phyloP scores from a whole-genome alignment of 164 flowering plant species.

The Sextonia rubra region DNA sequence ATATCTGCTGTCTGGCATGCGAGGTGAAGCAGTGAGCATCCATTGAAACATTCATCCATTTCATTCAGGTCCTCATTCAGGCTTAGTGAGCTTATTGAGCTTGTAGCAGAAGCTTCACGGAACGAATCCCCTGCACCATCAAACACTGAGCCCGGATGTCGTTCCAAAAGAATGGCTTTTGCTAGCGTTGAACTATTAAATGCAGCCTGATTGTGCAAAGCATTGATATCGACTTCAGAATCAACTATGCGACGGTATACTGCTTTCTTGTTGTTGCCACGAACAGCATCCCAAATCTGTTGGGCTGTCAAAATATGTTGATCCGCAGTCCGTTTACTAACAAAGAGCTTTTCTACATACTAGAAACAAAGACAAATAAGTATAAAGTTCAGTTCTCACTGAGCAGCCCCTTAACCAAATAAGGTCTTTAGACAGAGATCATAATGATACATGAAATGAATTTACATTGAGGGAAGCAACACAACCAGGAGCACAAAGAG shows the following conservation, averaged over 20 bases:
- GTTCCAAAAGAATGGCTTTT: slow-evolving; percentile 60
- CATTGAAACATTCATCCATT: slow-evolving; percentile 42
- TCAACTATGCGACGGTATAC: slow-evolving; percentile 64
- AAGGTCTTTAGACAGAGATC: too few relatives aligned
- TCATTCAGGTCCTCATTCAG: slow-evolving; percentile 24
- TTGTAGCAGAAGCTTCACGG: slow-evolving; percentile 25
- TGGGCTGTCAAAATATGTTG: slow-evolving; percentile 44
- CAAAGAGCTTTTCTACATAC: slow-evolving; percentile 78
- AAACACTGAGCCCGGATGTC: slow-evolving; percentile 28
- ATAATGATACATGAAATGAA: too few relatives aligned
- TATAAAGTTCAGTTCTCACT: neutral
- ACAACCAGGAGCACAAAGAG: too few relatives aligned
- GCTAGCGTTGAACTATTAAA: slow-evolving; percentile 35
- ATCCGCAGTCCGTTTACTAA: slow-evolving; percentile 40
- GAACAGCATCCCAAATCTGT: slow-evolving; percentile 70
- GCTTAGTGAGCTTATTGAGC: slow-evolving; percentile 21
- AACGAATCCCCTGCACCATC: slow-evolving; percentile 26
- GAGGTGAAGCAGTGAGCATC: slow-evolving; percentile 74
- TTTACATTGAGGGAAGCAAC: too few relatives aligned
- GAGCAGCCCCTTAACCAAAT: too few relatives aligned
- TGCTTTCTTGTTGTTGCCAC: slow-evolving; percentile 64
- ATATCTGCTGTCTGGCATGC: slow-evolving; percentile 76
- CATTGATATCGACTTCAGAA: slow-evolving; percentile 65
- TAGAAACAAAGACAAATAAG: slow-evolving; percentile 28
- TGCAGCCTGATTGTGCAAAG: slow-evolving; percentile 38